Conservation (phyloP, 2,329 filamentous ascomycete species). For the Phialocephala sp. region DNA sequence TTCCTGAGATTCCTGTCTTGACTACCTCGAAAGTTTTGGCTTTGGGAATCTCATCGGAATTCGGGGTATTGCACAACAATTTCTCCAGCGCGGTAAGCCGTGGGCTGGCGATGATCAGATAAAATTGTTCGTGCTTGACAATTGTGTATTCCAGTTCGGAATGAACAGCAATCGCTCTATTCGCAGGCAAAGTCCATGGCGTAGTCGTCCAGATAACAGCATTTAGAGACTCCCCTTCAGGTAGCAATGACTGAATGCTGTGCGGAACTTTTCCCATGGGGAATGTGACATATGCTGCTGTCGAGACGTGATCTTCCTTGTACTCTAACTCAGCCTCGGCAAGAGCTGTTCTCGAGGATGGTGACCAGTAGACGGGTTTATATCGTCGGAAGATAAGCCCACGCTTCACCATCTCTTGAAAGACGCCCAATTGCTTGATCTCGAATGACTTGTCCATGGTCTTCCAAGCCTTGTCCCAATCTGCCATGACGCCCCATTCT, state of each 20-base stretch:
- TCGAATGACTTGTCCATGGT: slow-evolving; percentile 82
- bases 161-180: slow-evolving; percentile 85
- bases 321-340: slow-evolving; percentile 89
- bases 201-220: slow-evolving; percentile 99
- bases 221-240: slow-evolving; percentile 57
- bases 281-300: slow-evolving; percentile 80
- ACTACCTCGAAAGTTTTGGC: slow-evolving; percentile 50
- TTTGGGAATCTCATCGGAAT: not conserved
- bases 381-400: slow-evolving; percentile 78
- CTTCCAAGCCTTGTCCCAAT: slow-evolving; percentile 78
- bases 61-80: slow-evolving; percentile 41
- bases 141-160: slow-evolving; percentile 75
- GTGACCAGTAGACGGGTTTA: slow-evolving; percentile 88
- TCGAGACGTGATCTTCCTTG: slow-evolving; percentile 73
- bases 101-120: slow-evolving; percentile 73
- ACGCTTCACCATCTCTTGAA: slow-evolving; percentile 74
- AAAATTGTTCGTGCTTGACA: slow-evolving; percentile 60
- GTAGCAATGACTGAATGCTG: slow-evolving; percentile 49
- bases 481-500: slow-evolving; percentile 78
- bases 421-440: slow-evolving; percentile 75
- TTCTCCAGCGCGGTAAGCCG: slow-evolving; percentile 66
- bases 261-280: slow-evolving; percentile 61
- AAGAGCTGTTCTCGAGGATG: slow-evolving; percentile 77
- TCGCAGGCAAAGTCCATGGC: slow-evolving; percentile 95
- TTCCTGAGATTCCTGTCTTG: slow-evolving; percentile 64